phyloP scores from a whole-genome alignment of 73 alveolate species.

The Breviolum minutum region DNA sequence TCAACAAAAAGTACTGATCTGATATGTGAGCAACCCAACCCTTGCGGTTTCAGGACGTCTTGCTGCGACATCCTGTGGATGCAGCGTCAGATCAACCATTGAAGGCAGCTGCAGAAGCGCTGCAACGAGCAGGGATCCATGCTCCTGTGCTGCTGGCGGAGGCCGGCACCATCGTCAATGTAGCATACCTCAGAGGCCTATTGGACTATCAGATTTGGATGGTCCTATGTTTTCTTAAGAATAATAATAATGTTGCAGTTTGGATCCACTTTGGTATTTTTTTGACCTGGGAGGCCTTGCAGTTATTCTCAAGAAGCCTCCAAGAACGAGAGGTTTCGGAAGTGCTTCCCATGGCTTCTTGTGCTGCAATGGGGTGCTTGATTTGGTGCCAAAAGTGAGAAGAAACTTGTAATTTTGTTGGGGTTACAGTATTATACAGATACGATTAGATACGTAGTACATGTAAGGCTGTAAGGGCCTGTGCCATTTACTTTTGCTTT shows the following conservation, averaged over 20 bases:
- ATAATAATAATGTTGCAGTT: no score
- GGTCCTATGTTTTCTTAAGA: no score
- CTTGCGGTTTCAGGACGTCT: slow-evolving; percentile 17
- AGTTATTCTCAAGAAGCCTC: slow-evolving; percentile 21
- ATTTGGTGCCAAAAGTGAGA: no score
- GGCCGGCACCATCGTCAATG: neutral
- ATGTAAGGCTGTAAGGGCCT: no score
- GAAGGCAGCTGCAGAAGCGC: slow-evolving; percentile 72
- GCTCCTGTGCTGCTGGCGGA: slow-evolving; percentile 74
- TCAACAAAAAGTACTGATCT: neutral
- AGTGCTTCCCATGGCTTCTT: slow-evolving; percentile 51
- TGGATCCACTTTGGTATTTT: no score
- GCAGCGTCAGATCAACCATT: slow-evolving; percentile 81
- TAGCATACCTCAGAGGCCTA: neutral
- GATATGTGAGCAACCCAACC: neutral
- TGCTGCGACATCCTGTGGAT: slow-evolving; percentile 53
- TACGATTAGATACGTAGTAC: no score
- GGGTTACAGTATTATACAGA: no score
- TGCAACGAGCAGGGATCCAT: slow-evolving; percentile 77
- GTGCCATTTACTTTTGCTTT: neutral
- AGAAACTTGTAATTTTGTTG: no score
- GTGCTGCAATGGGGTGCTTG: neutral
- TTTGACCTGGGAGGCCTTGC: slow-evolving; percentile 2
- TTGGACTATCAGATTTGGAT: neutral
- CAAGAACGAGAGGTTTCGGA: slow-evolving; percentile 43